phyloP scores from a whole-genome alignment of 352 stramenopile species.

The Phytophthora hibernalis region DNA sequence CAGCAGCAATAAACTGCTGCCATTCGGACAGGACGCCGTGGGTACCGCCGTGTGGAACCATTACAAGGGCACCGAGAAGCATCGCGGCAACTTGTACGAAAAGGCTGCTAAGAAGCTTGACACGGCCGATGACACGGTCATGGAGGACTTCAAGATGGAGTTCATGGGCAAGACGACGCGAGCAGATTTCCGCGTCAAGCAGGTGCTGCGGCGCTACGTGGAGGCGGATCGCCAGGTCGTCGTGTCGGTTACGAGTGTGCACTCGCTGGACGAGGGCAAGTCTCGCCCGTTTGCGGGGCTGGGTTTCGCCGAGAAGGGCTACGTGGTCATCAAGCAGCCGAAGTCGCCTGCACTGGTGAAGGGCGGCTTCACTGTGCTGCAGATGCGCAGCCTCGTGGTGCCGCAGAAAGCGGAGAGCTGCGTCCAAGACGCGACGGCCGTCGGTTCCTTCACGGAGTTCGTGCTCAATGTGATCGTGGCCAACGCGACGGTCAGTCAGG shows the following conservation, averaged over 20 bases:
- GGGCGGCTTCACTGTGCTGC: slow-evolving; percentile 29
- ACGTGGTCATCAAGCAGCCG: slow-evolving; percentile 34
- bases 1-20: slow-evolving; percentile 39
- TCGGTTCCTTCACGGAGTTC: slow-evolving; percentile 35
- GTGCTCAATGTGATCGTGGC: slow-evolving; percentile 40
- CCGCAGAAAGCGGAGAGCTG: slow-evolving; percentile 28
- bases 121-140: slow-evolving; percentile 47
- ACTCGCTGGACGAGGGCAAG: slow-evolving; percentile 31
- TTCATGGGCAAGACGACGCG: slow-evolving; percentile 52
- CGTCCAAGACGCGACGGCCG: slow-evolving; percentile 12
- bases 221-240: slow-evolving; percentile 15
- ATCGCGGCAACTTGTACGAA: slow-evolving; percentile 28
- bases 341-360: slow-evolving; percentile 7
- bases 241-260: slow-evolving; percentile 30
- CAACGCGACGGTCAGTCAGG: slow-evolving; percentile 42
- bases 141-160: slow-evolving; percentile 60
- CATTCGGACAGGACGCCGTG: slow-evolving; percentile 30
- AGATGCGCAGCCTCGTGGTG: slow-evolving; percentile 38
- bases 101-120: slow-evolving; percentile 26
- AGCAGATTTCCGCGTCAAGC: slow-evolving; percentile 57
- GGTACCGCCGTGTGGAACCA: slow-evolving; percentile 35
- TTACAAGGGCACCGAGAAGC: slow-evolving; percentile 31
- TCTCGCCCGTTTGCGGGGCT: slow-evolving; percentile 24
- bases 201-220: slow-evolving; percentile 40
- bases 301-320: slow-evolving; percentile 37